phyloP scores from a whole-genome alignment of 2,329 filamentous ascomycete genomes.

The Pyrenochaeta sp. region DNA sequence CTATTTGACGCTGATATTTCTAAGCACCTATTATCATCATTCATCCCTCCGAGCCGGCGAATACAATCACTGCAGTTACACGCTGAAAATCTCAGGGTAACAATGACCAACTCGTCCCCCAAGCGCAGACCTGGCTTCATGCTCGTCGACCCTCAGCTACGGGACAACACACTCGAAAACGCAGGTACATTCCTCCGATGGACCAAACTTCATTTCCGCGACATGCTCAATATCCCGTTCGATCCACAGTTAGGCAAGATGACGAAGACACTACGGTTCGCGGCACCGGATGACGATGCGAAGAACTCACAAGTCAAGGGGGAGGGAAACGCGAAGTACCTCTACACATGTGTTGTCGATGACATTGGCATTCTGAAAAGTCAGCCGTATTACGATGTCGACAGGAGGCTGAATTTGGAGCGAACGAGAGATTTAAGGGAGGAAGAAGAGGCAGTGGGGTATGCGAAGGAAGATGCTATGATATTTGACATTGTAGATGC shows the following conservation, averaged over 20 bases:
- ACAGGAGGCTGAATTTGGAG: slow-evolving; percentile 23
- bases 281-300: slow-evolving; percentile 1
- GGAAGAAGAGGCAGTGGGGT: slow-evolving; percentile 13
- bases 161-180: slow-evolving; percentile 1
- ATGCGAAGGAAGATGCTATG: slow-evolving; percentile 15
- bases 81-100: no score
- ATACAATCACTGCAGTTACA: no score
- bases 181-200: slow-evolving; percentile 22
- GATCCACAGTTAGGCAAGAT: not conserved
- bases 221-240: slow-evolving; percentile 15
- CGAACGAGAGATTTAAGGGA: slow-evolving; percentile 16
- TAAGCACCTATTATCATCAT: no score
- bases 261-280: slow-evolving; percentile 8
- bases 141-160: slow-evolving; percentile 22
- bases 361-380: slow-evolving; percentile 8
- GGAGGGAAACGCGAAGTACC: not conserved
- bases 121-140: slow-evolving; percentile 17
- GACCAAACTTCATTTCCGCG: slow-evolving; percentile 30
- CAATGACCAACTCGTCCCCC: not conserved
- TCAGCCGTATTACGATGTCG: slow-evolving; percentile 11
- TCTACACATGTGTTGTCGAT: slow-evolving; percentile 15
- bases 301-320: slow-evolving; percentile 1
- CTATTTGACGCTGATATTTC: no score
- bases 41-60: not conserved
- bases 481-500: slow-evolving; percentile 26